Evolutionary conservation across 768 basidiomycete genomes (phyloP).

Genomic region (Collybia sp.): DNA sequence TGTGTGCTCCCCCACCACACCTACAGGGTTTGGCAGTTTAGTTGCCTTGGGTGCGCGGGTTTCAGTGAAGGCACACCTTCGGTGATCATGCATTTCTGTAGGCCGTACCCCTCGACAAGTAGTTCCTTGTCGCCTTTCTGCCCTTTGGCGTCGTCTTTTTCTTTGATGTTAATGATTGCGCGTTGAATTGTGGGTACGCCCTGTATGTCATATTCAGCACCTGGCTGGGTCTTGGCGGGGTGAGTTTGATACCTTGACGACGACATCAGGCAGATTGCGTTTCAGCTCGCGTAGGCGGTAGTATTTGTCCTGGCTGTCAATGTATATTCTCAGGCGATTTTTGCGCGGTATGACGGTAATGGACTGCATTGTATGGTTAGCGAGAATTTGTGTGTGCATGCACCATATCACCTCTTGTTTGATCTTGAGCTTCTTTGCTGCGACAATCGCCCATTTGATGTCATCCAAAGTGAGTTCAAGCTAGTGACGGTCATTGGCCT

Average conservation of each 20-base stretch:
- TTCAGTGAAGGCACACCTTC: conserved; percentile 55
- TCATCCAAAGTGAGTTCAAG: conserved; percentile 92
- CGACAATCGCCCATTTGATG: conserved; percentile 88
- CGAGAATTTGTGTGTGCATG: not conserved
- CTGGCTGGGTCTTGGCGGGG: not conserved
- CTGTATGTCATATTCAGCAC: conserved; percentile 28
- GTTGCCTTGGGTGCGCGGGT: too few species aligned
- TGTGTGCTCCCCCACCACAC: conserved; percentile 89
- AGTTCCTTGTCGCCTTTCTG: conserved; percentile 89
- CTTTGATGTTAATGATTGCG: conserved; percentile 95
- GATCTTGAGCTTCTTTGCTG: conserved; percentile 86
- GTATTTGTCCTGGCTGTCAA: conserved; percentile 75
- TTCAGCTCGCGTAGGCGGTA: conserved; percentile 85
- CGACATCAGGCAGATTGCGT: conserved; percentile 75
- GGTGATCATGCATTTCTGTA: conserved; percentile 95
- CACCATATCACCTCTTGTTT: conserved; percentile 63
- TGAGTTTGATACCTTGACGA: conserved; percentile 67
- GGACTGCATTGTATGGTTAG: conserved; percentile 35
- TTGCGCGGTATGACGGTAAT: conserved; percentile 74
- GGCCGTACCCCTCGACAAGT: conserved; percentile 94
- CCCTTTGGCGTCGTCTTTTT: conserved; percentile 73
- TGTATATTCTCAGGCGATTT: conserved; percentile 73
- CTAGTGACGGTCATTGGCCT: conserved; percentile 28
- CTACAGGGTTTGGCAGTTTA: conserved; percentile 31
- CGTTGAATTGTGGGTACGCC: conserved; percentile 85